phyloP scores from a whole-genome alignment of 2,329 filamentous ascomycete genomes.

The Periconia sp. region DNA sequence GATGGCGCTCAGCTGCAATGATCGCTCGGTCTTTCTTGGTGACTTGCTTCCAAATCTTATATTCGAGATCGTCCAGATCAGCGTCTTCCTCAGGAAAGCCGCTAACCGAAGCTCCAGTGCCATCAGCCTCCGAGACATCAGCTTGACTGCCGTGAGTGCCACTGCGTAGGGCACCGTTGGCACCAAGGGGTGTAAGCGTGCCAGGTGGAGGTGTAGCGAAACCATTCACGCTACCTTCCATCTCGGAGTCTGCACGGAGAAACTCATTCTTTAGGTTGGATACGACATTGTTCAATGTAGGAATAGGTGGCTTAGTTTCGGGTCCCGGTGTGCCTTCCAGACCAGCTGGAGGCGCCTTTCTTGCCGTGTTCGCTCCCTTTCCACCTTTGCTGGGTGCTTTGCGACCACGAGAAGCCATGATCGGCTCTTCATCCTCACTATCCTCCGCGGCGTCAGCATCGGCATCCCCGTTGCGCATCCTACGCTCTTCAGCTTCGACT shows the following conservation, averaged over 20 bases:
- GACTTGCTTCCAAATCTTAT: constrained; percentile 98
- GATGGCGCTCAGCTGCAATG: constrained; percentile 82
- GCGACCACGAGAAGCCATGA: constrained; percentile 94
- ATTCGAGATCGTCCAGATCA: constrained; percentile 86
- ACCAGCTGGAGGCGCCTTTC: constrained; percentile 74
- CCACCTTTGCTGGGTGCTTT: constrained; percentile 81
- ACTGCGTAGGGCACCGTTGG: constrained; percentile 70
- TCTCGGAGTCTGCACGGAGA: constrained; percentile 74
- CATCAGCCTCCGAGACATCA: constrained; percentile 89
- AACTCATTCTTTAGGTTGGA: constrained; percentile 60
- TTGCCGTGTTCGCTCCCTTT: constrained; percentile 67
- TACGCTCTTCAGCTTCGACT: constrained; percentile 75
- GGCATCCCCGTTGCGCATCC: constrained; percentile 81
- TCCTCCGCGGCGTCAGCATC: constrained; percentile 85
- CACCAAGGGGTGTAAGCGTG: constrained; percentile 75
- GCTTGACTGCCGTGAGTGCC: constrained; percentile 69
- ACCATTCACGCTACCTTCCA: constrained; percentile 81
- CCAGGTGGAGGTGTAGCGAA: constrained; percentile 82
- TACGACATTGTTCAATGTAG: constrained; percentile 58
- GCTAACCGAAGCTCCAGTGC: constrained; percentile 67
- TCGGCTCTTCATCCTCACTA: constrained; percentile 90
- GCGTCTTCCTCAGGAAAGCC: constrained; percentile 76
- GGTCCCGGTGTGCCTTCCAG: constrained; percentile 79
- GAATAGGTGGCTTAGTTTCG: constrained; percentile 75
- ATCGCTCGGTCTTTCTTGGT: constrained; percentile 94